Evolutionary conservation across 371 early-diverging fungal genomes (phyloP), one percentile per base, ranked within the genome.

Genomic region (Saksenaea oblongispora): DNA sequence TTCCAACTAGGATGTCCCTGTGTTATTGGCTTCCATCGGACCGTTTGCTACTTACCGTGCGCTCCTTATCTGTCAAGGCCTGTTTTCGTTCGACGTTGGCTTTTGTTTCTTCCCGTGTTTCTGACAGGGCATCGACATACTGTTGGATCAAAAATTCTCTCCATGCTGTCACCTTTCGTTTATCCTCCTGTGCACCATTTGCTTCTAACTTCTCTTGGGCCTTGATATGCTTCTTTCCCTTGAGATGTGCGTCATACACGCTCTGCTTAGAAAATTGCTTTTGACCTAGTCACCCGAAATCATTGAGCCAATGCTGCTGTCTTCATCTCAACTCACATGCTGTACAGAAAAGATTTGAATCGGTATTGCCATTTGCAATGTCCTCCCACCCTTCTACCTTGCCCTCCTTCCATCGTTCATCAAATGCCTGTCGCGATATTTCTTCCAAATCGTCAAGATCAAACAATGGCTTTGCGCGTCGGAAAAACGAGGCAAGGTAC

Each of bases 61-160:
- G 84, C 74, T 97, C 98, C 41, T 87, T 83, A 24, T 91, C 93
- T 9, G 98, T 97, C 60, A 96, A 79, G n/a, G 96, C 89, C 70
- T 97, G 97, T 67, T 97, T 95, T 62, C 97, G 83, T 72, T 97
- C 96, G 0, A 96, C 90, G 65, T 95, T 89, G 17, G 90, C 87
- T 63, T 87, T 87, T 15, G 96, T 97, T 22, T 93, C 96, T 36
- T 91, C 90, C 47, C 89, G 75, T 58, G 82, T 75, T 28, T 83
- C 75, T 8, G 71, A 72, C 28, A 97, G 67, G 11, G 84, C 80
- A 54, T 85, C 82, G 2, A 82, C 82, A 57, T 89, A 88, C 59
- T 76, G 81, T n/a, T 62, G 64, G n/a, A 94, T 81, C 34, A 91
- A 61, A 1, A 67, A 44, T 65, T 98, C 97, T 0, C 74, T 63